Base-by-base conservation (phyloP, 73 alveolate species). In the Paraurostyla sp. region DNA sequence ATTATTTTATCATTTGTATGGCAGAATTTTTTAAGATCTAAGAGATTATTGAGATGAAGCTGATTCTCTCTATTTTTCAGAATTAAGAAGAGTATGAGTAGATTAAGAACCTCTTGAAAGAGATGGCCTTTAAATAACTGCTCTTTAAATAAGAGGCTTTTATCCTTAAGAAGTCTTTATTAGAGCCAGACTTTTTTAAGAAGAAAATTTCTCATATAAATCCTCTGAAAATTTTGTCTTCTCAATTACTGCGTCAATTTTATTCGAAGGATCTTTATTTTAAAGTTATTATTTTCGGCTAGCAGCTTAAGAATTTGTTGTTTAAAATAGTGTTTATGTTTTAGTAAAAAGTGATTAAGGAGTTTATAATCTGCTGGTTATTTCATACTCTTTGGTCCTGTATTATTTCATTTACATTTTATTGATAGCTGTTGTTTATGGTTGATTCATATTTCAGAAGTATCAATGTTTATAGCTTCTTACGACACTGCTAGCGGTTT, bases 401-500 rank as follows among this genome's bases (percentile, higher is more conserved):
- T 20, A 22, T 36, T 56, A 16, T 56, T 20, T 56, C 33, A 45
- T 9, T 45, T 45, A 16, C 56, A 11, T 11, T 45, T 59, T 27
- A 16, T 38, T 38, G 11, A 36, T 18, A 38, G 23, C 15, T 22
- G 33, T 15, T 1, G 6, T 16, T 65, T 65, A 38, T 36, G n/a
- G n/a, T n/a, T n/a, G n/a, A n/a, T 65, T 15, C 51, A 73, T 45
- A 9, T 73, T 71, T 73, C 86, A 25, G 27, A 73, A 33, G 36
- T 73, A 73, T 46, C 51, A 13, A 27, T 73, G 86, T 23, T 49
- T 43, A 15, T 73, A n/a, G 52, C 86, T 73, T 29, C 86, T 40
- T 22, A 73, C 86, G 9, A 73, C 33, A 73, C 86, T 73, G 46
- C 71, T 73, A 6, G 86, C 32, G 46, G 51, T 73, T 25, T 49